These are phyloP conservation scores for Cnidoscolus chayamansa DNA, from an alignment of 441 rosid species.

Conservation along the genomic window DNA sequence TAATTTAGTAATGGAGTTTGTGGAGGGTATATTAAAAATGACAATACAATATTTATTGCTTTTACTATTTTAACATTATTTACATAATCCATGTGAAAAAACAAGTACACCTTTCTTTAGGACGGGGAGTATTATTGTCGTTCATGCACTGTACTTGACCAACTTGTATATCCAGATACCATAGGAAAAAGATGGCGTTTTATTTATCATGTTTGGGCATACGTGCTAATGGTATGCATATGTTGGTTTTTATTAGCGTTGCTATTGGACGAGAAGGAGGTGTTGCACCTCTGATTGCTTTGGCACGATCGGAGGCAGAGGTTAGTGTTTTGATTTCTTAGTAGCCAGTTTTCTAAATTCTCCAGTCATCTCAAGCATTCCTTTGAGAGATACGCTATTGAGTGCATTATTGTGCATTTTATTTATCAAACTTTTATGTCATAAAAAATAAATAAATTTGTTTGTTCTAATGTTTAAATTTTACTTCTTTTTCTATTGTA, in stretches of 20 bases:
- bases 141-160: background rate
- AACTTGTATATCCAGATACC: background rate
- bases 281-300: slow-evolving; percentile 79
- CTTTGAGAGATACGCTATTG: background rate
- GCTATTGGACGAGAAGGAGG: slow-evolving; percentile 99
- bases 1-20: too few relatives aligned
- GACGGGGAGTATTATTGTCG: background rate
- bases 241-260: slow-evolving; percentile 45
- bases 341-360: background rate
- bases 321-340: slow-evolving; percentile 41
- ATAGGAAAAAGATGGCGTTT: background rate
- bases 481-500: background rate
- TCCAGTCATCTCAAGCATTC: background rate
- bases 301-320: slow-evolving; percentile 84
- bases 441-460: background rate
- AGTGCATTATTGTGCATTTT: background rate
- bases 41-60: too few relatives aligned
- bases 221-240: slow-evolving; percentile 14
- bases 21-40: too few relatives aligned
- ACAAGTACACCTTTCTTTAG: too few relatives aligned
- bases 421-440: background rate
- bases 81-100: too few relatives aligned
- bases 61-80: too few relatives aligned
- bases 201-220: slow-evolving; percentile 4
- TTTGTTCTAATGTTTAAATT: background rate